Percentiles rank a stretch among this genome's conserved stretches.
These are phyloP conservation scores for Baeospora myosura DNA, from an alignment of 1,284 basidiomycete genomes.

Conservation along the genomic window DNA sequence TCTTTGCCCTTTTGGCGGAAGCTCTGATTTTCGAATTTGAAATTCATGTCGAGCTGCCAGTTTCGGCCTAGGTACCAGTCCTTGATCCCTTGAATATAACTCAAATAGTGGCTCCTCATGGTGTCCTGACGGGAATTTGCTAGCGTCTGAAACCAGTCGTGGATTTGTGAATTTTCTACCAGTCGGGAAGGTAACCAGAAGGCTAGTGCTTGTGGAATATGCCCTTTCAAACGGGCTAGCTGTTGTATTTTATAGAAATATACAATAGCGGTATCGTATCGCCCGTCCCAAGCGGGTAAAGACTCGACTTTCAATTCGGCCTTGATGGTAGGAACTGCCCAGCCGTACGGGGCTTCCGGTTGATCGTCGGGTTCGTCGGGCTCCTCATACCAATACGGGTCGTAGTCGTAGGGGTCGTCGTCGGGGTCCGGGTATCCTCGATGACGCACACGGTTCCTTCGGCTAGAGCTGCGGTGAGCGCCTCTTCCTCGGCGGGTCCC, in stretches of 20 bases:
- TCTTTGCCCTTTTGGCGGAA: slow-evolving; percentile 4
- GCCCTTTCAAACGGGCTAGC: neutral
- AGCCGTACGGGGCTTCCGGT: too few species aligned
- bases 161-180: neutral
- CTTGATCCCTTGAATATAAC: neutral
- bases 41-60: slow-evolving; percentile 4
- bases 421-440: too few species aligned
- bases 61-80: slow-evolving; percentile 1
- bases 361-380: too few species aligned
- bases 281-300: slow-evolving; percentile 3
- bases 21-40: neutral
- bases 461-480: too few species aligned
- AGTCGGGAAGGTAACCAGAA: neutral
- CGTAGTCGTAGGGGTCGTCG: too few species aligned
- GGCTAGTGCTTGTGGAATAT: neutral
- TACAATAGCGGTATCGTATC: too few species aligned
- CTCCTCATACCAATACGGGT: too few species aligned
- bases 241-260: too few species aligned
- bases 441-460: too few species aligned
- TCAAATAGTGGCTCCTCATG: neutral
- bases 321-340: slow-evolving; percentile 5
- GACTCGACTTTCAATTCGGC: slow-evolving; percentile 1
- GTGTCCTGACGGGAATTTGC: neutral
- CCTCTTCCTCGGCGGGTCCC: too few species aligned
- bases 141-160: slow-evolving; percentile 4